These are phyloP conservation scores for Neurospora sp. DNA, from an alignment of 2,329 filamentous ascomycete species.

Conservation along the genomic window DNA sequence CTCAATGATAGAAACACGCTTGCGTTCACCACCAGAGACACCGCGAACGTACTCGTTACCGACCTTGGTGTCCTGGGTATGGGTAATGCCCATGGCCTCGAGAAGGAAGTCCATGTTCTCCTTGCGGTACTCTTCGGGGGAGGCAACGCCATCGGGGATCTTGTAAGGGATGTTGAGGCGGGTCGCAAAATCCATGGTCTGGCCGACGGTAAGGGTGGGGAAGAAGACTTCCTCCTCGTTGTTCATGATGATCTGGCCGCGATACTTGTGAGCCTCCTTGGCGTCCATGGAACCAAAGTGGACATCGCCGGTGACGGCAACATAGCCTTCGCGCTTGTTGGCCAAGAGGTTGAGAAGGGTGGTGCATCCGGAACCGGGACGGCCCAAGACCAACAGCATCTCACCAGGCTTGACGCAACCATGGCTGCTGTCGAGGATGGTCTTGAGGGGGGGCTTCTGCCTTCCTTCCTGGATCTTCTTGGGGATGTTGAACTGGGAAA, in stretches of 20 bases:
- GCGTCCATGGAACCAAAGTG: conserved; percentile 42
- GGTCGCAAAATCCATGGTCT: conserved; percentile 63
- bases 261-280: conserved; percentile 38
- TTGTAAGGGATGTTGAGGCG: conserved; percentile 44
- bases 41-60: conserved; percentile 57
- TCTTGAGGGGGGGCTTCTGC: conserved; percentile 48
- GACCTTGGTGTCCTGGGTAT: conserved; percentile 55
- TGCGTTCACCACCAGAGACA: conserved; percentile 58
- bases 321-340: conserved; percentile 52
- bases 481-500: conserved; percentile 47
- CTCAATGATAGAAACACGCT: conserved; percentile 60
- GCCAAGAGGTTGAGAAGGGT: conserved; percentile 60
- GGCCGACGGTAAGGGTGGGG: conserved; percentile 58
- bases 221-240: conserved; percentile 59
- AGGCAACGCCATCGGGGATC: conserved; percentile 32
- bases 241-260: conserved; percentile 56
- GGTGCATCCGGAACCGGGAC: conserved; percentile 60
- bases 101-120: conserved; percentile 45
- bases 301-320: conserved; percentile 47
- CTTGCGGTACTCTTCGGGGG: conserved; percentile 33
- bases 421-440: conserved; percentile 54
- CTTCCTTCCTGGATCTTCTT: conserved; percentile 41
- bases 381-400: conserved; percentile 60
- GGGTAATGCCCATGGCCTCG: conserved; percentile 44
- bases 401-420: conserved; percentile 64